A percentile compares a stretch with the other conserved stretches of the same genome.
Evolutionary conservation across 2,329 filamentous ascomycete genomes (phyloP).

Genomic region (Alternaria rosae): DNA sequence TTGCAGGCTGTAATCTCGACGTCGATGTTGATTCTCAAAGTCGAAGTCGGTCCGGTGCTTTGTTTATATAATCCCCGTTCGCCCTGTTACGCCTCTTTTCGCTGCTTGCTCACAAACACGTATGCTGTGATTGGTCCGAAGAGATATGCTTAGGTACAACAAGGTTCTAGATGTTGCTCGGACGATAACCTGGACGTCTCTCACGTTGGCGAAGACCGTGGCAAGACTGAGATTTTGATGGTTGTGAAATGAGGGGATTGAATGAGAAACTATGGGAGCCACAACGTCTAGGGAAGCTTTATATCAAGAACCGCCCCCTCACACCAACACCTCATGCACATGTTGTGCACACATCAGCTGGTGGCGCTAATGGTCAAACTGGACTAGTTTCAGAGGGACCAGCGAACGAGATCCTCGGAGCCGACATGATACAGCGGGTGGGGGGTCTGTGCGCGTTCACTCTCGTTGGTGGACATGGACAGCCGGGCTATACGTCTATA

Average conservation of each 20-base stretch:
- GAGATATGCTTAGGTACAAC: constrained; percentile 9
- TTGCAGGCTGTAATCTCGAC: background rate
- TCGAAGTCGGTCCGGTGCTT: background rate
- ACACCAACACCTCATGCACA: constrained; percentile 2
- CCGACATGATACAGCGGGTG: background rate
- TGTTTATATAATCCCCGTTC: constrained; percentile 14
- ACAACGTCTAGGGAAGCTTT: background rate
- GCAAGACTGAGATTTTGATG: background rate
- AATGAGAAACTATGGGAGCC: background rate
- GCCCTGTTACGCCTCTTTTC: constrained; percentile 4
- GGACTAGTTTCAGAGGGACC: background rate
- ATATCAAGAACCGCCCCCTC: background rate
- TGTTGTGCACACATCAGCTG: background rate
- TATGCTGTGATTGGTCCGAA: constrained; percentile 26
- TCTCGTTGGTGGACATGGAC: background rate
- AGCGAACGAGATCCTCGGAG: background rate
- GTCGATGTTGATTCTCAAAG: background rate
- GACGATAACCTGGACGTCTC: background rate
- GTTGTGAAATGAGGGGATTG: background rate
- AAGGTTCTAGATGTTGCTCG: background rate
- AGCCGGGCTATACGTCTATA: background rate
- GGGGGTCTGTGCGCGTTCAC: background rate
- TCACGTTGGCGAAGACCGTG: background rate
- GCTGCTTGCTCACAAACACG: constrained; percentile 31
- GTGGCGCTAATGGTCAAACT: constrained; percentile 2